phyloP scores from a whole-genome alignment of 2,329 filamentous ascomycete genomes.

The Curvularia eragrostidis region DNA sequence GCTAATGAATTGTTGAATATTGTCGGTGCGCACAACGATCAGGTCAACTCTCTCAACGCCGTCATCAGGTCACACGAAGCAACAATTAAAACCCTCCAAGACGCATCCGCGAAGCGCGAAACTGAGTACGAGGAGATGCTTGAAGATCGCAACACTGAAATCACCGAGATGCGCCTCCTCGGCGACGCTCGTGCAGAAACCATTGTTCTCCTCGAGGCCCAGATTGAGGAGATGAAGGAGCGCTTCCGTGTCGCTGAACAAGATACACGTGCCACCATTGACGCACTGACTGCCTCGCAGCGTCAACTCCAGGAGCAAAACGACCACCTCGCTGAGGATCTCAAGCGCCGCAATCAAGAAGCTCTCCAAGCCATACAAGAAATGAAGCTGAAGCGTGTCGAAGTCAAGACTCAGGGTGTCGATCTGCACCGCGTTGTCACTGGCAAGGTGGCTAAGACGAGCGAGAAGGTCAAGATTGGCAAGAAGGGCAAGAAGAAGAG shows the following conservation, averaged over 20 bases:
- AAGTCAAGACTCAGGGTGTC: constrained; percentile 35
- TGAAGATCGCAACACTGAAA: constrained; percentile 36
- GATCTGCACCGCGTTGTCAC: constrained; percentile 38
- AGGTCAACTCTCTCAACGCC: constrained; percentile 46
- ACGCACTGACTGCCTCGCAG: constrained; percentile 37
- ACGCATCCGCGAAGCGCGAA: constrained; percentile 29
- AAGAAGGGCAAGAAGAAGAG: constrained; percentile 43
- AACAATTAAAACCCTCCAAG: constrained; percentile 47
- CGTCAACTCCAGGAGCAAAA: constrained; percentile 41
- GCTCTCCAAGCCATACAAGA: constrained; percentile 40
- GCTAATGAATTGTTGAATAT: constrained; percentile 43
- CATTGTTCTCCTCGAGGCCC: constrained; percentile 41
- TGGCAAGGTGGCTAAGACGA: constrained; percentile 41
- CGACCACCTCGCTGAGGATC: constrained; percentile 35
- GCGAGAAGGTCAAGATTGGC: constrained; percentile 41
- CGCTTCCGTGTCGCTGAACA: constrained; percentile 37
- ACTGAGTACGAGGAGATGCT: constrained; percentile 37
- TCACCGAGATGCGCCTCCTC: constrained; percentile 45
- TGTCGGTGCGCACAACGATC: constrained; percentile 31
- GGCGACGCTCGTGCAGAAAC: constrained; percentile 43
- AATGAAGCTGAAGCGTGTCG: constrained; percentile 44
- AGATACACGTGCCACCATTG: constrained; percentile 42
- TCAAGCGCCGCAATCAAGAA: constrained; percentile 39
- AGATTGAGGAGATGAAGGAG: constrained; percentile 44
- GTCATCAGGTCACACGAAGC: constrained; percentile 49